Base-by-base conservation (phyloP, 805 yeast species). In the Cyberlindnera samutprakarnensis region DNA sequence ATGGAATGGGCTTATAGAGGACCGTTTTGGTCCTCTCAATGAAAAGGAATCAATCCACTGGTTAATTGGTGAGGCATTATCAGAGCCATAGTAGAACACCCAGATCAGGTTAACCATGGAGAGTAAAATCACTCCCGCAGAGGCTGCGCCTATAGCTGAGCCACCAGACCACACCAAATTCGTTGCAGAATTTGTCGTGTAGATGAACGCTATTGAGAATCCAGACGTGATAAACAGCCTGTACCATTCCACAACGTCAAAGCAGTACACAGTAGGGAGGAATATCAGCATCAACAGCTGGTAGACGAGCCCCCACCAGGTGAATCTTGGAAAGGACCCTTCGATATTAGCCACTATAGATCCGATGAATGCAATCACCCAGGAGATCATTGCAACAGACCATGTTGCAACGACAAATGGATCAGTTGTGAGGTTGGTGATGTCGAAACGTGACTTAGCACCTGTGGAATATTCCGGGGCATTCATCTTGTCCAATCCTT, bases 231-330 rank as follows among this genome's bases (percentile, higher is more conserved):
- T 38, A 34, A 64, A 64, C 39, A 64, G 58, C 46, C 80, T 72
- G 61, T 92, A 85, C 38, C 72, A 66, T 51, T 82, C 86, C 38
- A 85, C 64, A 27, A 75, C 59, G 56, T 81, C 78, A 47, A 59
- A 61, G 54, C 75, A 68, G 57, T 71, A 85, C 41, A 75, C 62
- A 35, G 65, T 46, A 25, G 68, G 66, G 38, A 72, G 66, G 14
- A 65, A 53, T 5, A 74, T 44, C 14, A 82, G 66, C 25, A 85
- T 44, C 19, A 84, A 40, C 14, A 87, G 62, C 57, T 90, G 78
- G 51, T 75, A 92, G 2, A 82, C 88, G 6, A 92, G 56, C 2
- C 94, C 95, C 98, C 98, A 92, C 98, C 98, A 90, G 4, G 92
- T 74, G 57, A 90, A 82, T 42, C 75, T 72, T 1, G 96, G 96